phyloP scores from a whole-genome alignment of 805 yeast genomes.

The Kuraishia borneana region DNA sequence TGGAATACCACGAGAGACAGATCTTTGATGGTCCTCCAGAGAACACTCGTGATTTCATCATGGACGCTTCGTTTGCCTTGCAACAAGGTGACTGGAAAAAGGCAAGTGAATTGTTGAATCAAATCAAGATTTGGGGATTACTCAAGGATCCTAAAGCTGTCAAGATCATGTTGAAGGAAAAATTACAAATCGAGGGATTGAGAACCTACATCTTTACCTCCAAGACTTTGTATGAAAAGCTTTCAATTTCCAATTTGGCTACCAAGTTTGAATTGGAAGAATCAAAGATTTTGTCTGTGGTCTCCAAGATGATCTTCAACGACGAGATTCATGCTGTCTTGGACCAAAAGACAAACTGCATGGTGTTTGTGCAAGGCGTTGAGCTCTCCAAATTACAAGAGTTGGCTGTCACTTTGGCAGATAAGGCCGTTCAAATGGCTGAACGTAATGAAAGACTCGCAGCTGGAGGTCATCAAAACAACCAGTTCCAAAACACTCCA shows the following conservation, averaged over 20 bases:
- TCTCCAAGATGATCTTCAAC: conserved; percentile 64
- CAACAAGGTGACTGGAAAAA: conserved; percentile 84
- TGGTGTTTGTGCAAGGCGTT: conserved; percentile 65
- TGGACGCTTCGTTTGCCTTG: conserved; percentile 84
- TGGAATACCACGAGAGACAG: conserved; percentile 90
- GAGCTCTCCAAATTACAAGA: conserved; percentile 82
- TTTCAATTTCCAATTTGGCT: conserved; percentile 58
- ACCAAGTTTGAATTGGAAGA: conserved; percentile 53
- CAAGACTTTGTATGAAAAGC: conserved; percentile 62
- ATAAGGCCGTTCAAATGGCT: conserved; percentile 63
- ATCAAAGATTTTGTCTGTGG: conserved; percentile 45
- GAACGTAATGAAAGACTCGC: conserved; percentile 82
- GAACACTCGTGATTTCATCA: conserved; percentile 84
- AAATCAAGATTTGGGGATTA: conserved; percentile 81
- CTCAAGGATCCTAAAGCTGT: conserved; percentile 58
- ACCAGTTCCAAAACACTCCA: no score
- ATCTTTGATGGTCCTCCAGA: conserved; percentile 97
- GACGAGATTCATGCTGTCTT: conserved; percentile 72
- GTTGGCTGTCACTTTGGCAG: conserved; percentile 75
- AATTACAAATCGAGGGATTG: conserved; percentile 82
- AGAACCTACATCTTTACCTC: conserved; percentile 87
- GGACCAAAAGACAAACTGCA: conserved; percentile 50
- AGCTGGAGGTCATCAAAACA: conserved; percentile 54
- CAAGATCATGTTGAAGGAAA: conserved; percentile 60
- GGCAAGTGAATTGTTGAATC: conserved; percentile 58